A percentile compares a stretch with the other conserved stretches of the same genome.
phyloP scores from a whole-genome alignment of 345 rosid genomes.

The Euphorbia lathyris region DNA sequence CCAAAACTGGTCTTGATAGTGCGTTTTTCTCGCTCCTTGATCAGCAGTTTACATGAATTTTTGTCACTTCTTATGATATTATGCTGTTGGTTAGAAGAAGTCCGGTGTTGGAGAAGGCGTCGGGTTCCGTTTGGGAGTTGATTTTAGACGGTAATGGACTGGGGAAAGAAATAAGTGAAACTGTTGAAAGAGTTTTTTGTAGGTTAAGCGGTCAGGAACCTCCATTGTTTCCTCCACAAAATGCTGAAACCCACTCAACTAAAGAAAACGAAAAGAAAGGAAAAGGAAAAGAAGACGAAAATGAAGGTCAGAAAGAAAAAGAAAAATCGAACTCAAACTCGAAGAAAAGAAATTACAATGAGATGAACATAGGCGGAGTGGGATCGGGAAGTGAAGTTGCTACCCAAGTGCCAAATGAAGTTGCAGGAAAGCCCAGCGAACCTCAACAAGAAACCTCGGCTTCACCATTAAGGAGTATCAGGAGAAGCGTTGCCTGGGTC shows the following conservation, averaged over 20 bases:
- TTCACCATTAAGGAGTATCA: too few relatives aligned
- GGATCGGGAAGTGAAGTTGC: constrained; percentile 20
- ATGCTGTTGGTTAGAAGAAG: constrained; percentile 39
- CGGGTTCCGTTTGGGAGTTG: constrained; percentile 95
- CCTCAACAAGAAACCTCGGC: constrained; percentile 22
- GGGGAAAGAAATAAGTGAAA: constrained; percentile 59
- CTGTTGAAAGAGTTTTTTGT: constrained; percentile 66
- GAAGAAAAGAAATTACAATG: too few relatives aligned
- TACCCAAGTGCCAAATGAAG: constrained; percentile 25
- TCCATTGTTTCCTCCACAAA: too few relatives aligned
- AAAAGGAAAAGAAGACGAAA: too few relatives aligned
- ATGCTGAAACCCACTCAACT: too few relatives aligned
- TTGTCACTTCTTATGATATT: too few relatives aligned
- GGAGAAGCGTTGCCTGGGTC: too few relatives aligned
- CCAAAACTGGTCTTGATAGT: too few relatives aligned
- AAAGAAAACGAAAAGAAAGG: too few relatives aligned
- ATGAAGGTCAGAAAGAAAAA: too few relatives aligned
- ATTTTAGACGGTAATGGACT: constrained; percentile 76
- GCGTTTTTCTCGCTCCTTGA: neutral
- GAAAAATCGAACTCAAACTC: too few relatives aligned
- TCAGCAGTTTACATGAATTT: neutral
- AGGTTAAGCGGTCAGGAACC: constrained; percentile 74
- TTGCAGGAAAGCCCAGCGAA: constrained; percentile 29
- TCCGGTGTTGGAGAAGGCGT: constrained; percentile 91
- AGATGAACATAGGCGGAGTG: too few relatives aligned